Evolutionary conservation across 768 basidiomycete species (phyloP).

Genomic region (Tulasnella sp.): DNA sequence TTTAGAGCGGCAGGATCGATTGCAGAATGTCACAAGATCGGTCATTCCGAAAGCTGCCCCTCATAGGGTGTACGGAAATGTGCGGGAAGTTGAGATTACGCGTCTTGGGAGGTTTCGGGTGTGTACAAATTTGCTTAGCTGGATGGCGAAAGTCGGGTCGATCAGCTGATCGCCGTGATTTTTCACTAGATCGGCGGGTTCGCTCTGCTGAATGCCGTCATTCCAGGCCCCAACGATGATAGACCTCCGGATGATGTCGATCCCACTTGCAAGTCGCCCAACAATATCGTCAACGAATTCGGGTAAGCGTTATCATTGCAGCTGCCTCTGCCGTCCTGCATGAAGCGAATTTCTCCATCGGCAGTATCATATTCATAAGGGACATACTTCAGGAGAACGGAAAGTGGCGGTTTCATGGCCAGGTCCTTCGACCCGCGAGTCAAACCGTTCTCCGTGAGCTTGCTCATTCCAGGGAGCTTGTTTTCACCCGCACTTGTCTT

Average conservation of each 20-base stretch:
- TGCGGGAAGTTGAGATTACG: background rate
- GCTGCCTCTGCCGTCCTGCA: background rate
- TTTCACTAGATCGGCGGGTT: conserved; percentile 25
- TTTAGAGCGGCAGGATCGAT: background rate
- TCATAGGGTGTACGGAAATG: background rate
- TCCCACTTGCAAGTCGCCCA: conserved; percentile 12
- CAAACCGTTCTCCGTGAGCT: conserved; percentile 20
- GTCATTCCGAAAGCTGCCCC: background rate
- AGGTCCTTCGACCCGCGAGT: conserved; percentile 6
- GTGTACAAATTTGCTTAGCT: background rate
- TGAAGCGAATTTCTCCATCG: background rate
- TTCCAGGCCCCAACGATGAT: background rate
- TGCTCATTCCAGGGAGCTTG: conserved; percentile 18
- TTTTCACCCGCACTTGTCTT: background rate
- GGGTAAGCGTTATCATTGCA: conserved; percentile 4
- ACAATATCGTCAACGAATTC: conserved; percentile 25
- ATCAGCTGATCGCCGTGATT: background rate
- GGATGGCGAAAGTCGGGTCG: background rate
- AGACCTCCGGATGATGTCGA: background rate
- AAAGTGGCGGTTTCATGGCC: conserved; percentile 24
- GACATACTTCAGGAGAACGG: background rate
- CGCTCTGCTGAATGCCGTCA: background rate
- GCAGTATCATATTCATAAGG: conserved; percentile 3
- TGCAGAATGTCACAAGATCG: background rate
- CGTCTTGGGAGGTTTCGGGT: conserved; percentile 20